Evolutionary conservation across 2,329 filamentous ascomycete species (phyloP), one percentile per base, ranked within the genome.

Genomic region (Aspergillaceae sp.): DNA sequence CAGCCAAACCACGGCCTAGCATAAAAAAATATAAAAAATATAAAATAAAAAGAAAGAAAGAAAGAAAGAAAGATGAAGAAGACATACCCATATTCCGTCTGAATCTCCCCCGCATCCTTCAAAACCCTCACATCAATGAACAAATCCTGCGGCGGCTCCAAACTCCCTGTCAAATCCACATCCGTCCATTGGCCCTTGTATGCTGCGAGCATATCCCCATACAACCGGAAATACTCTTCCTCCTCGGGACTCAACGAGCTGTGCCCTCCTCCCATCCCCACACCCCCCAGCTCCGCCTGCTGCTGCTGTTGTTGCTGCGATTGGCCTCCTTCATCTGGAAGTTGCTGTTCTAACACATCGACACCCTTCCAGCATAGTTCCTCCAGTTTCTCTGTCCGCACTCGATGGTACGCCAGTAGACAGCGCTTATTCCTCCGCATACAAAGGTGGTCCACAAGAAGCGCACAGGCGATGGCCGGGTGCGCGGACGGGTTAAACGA

Each of bases 151-250:
- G 92, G 92, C 27, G 92, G 92, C 62, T 95, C 89, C 62, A 98
- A 73, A 60, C 86, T 92, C 30, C 92, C 92, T 2, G 92, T 96
- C 45, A 98, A 73, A 67, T 98, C 92, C 55, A 98, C 86, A 64
- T 98, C 92, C 19, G 91, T 97, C 91, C 91, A 98, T 60, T 95
- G 89, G 1, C 92, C 92, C 66, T 98, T 98, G 69, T 94, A 96
- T 2, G 89, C 87, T n/a, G 91, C 88, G 46, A 98, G 72, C 54
- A 98, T 74, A 60, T 98, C 90, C 53, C 85, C 84, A 62, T 96
- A 98, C 60, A 90, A 84, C 49, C 91, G 78, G 47, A 95, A 86
- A 61, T 96, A 98, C 58, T 97, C 92, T 66, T 96, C 90, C 66
- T 98, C 92, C 64, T 97, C 91, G 0, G 92, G 90, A 58, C 89